Conservation (phyloP, 306 rosid genomes). For the Aeschynomene evenia region DNA sequence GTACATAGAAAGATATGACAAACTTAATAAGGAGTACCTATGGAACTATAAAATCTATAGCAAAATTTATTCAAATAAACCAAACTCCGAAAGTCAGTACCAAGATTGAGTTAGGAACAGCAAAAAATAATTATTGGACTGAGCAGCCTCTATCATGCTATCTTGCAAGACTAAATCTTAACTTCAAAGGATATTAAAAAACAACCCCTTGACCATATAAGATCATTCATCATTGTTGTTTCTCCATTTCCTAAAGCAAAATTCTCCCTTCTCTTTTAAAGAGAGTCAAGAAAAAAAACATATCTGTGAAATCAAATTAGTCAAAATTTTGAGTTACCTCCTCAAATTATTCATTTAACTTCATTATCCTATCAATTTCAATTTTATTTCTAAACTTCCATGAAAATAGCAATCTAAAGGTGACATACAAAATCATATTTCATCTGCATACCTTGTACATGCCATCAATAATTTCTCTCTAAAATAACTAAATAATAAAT, state of each 20-base stretch:
- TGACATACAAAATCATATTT: neutral
- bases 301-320: slow-evolving; percentile 11
- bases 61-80: slow-evolving; percentile 6
- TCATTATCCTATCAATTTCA: slow-evolving; percentile 24
- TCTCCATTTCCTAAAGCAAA: slow-evolving; percentile 17
- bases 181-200: neutral
- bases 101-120: neutral
- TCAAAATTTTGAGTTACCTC: slow-evolving; percentile 10
- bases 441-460: neutral
- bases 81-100: neutral
- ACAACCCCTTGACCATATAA: neutral
- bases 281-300: slow-evolving; percentile 17
- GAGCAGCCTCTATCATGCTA: slow-evolving; percentile 6
- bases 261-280: neutral
- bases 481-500: slow-evolving; percentile 1
- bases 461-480: slow-evolving; percentile 6
- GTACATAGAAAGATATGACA: slow-evolving; percentile 8
- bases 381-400: neutral
- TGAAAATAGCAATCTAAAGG: slow-evolving; percentile 15
- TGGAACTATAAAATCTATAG: neutral
- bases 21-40: slow-evolving; percentile 12
- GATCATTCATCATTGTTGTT: slow-evolving; percentile 16
- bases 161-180: slow-evolving; percentile 14
- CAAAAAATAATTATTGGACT: slow-evolving; percentile 3
- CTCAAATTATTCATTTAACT: neutral